phyloP scores from a whole-genome alignment of 768 basidiomycete species.

The Phallus indusiatus region DNA sequence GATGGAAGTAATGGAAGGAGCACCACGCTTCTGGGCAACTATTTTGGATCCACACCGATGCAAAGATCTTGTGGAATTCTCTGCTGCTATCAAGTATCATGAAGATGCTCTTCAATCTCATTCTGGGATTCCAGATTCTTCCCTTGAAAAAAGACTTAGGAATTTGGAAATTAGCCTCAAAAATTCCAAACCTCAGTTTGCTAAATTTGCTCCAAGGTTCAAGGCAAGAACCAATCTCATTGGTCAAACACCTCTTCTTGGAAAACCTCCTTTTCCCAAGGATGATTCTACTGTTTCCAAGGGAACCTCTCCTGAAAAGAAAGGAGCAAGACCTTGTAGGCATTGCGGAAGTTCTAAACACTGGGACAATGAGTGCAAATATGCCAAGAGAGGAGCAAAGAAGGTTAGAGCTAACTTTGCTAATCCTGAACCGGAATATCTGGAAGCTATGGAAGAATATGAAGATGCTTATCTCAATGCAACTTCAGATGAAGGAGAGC shows the following conservation, averaged over 20 bases:
- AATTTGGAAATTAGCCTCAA: background rate
- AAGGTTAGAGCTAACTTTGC: constrained; percentile 16
- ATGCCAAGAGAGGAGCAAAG: constrained; percentile 15
- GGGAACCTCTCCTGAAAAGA: constrained; percentile 10
- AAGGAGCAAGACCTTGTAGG: constrained; percentile 23
- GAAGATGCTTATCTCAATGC: constrained; percentile 18
- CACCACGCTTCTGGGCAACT: constrained; percentile 22
- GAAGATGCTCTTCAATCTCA: constrained; percentile 9
- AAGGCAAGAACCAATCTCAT: constrained; percentile 2
- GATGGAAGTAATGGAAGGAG: constrained; percentile 26
- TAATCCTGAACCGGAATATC: background rate
- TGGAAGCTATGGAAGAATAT: constrained; percentile 22
- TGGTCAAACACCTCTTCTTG: background rate
- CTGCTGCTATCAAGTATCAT: constrained; percentile 14
- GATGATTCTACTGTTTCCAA: constrained; percentile 17
- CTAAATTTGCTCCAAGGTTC: background rate
- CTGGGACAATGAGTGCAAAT: constrained; percentile 26
- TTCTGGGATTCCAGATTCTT: background rate
- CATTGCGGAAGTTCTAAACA: constrained; percentile 27
- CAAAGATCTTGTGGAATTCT: constrained; percentile 9
- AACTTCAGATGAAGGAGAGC: constrained; percentile 9
- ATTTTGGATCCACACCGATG: constrained; percentile 11
- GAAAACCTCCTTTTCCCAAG: constrained; percentile 17
- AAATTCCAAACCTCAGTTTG: background rate
- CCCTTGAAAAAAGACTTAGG: background rate